These are phyloP conservation scores for Wickerhamiella galacta DNA, from an alignment of 805 yeast genomes.

Conservation along the genomic window DNA sequence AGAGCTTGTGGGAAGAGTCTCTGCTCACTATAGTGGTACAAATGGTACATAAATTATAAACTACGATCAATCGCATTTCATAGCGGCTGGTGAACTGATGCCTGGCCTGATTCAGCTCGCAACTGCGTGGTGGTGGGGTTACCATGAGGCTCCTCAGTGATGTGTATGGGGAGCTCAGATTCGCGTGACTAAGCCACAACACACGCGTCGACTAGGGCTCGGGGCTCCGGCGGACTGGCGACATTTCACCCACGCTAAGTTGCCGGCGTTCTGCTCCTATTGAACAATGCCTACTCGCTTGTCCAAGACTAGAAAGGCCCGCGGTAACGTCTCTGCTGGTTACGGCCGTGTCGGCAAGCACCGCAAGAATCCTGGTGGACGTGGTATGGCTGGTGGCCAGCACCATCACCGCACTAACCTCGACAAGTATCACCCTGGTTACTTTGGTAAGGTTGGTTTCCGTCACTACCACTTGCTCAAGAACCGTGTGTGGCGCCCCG, in stretches of 20 bases:
- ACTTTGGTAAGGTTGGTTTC: conserved; percentile 99
- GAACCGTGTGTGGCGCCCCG: conserved; percentile 95
- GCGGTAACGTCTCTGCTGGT: conserved; percentile 99
- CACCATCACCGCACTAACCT: conserved; percentile 99
- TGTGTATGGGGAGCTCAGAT: no score
- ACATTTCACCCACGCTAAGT: not conserved
- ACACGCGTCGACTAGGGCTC: not conserved
- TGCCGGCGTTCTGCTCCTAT: not conserved
- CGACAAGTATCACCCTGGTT: conserved; percentile 99
- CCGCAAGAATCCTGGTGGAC: conserved; percentile 99
- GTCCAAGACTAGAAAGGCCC: conserved; percentile 98
- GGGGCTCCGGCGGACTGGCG: not conserved
- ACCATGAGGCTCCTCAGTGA: no score
- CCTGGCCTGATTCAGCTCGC: no score
- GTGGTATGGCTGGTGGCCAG: conserved; percentile 99
- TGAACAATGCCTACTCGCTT: conserved; percentile 87
- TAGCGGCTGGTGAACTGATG: no score
- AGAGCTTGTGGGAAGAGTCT: no score
- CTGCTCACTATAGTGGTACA: no score
- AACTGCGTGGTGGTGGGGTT: no score
- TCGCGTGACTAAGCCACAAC: no score
- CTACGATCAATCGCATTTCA: no score
- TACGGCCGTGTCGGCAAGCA: conserved; percentile 99
- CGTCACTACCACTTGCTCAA: conserved; percentile 96
- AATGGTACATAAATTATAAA: no score